Evolutionary conservation across 106 monocot species (phyloP).

Genomic region (Dactylorhiza incarnata): DNA sequence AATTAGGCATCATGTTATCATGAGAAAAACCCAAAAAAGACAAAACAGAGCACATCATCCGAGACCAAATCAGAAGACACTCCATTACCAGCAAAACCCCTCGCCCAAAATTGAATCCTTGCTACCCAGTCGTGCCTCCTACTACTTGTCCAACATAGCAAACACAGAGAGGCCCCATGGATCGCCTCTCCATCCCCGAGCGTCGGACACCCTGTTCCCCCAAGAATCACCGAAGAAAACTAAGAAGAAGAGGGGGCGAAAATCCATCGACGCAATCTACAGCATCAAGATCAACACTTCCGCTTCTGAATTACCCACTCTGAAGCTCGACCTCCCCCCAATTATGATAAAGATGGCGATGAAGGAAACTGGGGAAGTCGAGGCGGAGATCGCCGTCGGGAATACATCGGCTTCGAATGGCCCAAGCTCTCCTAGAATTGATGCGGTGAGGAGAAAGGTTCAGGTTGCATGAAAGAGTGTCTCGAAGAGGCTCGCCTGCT

Average conservation of each 20-base stretch:
- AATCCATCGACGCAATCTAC: neutral
- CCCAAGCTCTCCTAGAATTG: conserved; percentile 1
- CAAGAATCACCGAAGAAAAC: conserved; percentile 10
- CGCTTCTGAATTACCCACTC: neutral
- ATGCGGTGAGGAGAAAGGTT: neutral
- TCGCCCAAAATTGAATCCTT: neutral
- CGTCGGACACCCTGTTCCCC: conserved; percentile 14
- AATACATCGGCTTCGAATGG: conserved; percentile 10
- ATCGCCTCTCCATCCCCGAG: conserved; percentile 14
- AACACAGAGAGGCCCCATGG: conserved; percentile 8
- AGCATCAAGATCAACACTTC: neutral
- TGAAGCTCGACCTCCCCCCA: conserved; percentile 6
- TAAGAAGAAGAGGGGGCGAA: neutral
- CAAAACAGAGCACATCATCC: neutral
- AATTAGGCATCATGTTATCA: too few relatives aligned
- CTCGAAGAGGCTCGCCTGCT: conserved; percentile 9
- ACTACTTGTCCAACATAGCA: conserved; percentile 21
- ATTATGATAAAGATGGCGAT: conserved; percentile 7
- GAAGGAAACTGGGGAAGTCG: neutral
- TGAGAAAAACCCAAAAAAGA: conserved; percentile 16
- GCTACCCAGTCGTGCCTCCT: conserved; percentile 16
- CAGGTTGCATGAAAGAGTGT: neutral
- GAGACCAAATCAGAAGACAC: neutral
- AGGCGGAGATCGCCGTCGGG: neutral
- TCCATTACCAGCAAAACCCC: neutral